These are phyloP conservation scores for Taphrina flavorubra DNA, from an alignment of 1,139 yeast species.

Conservation along the genomic window DNA sequence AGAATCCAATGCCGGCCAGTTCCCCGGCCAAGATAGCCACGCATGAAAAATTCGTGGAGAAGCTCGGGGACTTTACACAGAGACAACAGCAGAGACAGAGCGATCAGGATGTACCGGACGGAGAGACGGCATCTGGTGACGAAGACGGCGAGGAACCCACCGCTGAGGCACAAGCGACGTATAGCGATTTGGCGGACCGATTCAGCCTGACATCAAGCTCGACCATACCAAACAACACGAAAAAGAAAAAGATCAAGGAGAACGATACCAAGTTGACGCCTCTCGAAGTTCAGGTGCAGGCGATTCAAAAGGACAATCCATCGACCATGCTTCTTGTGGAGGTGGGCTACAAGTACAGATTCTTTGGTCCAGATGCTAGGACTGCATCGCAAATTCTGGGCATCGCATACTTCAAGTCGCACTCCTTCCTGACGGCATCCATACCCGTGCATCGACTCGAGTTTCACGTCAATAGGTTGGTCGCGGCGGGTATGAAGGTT, in stretches of 20 bases:
- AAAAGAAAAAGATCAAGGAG: slow-evolving; percentile 2
- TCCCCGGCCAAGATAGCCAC: slow-evolving; percentile 25
- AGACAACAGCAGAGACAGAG: not conserved
- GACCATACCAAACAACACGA: not conserved
- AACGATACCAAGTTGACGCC: slow-evolving; percentile 63
- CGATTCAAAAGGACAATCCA: slow-evolving; percentile 62
- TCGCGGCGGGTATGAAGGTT: slow-evolving; percentile 71
- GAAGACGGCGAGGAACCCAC: slow-evolving; percentile 11
- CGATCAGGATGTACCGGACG: not conserved
- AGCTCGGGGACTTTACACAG: slow-evolving; percentile 15
- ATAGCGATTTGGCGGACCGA: not conserved
- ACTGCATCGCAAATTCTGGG: slow-evolving; percentile 69
- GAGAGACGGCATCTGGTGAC: not conserved
- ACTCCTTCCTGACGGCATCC: slow-evolving; percentile 78
- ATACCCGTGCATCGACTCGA: slow-evolving; percentile 79
- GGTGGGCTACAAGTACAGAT: slow-evolving; percentile 88
- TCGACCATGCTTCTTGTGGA: slow-evolving; percentile 80
- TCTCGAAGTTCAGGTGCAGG: slow-evolving; percentile 74
- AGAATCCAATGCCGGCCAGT: not conserved
- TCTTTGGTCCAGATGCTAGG: slow-evolving; percentile 83
- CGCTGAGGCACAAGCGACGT: not conserved
- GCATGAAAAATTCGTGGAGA: slow-evolving; percentile 28
- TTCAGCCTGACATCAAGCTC: slow-evolving; percentile 14
- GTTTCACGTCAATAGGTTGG: slow-evolving; percentile 70
- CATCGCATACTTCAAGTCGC: slow-evolving; percentile 74